Evolutionary conservation across 768 basidiomycete genomes (phyloP), one percentile per base, ranked within the genome.

Genomic region (Lactifluus pinguis): DNA sequence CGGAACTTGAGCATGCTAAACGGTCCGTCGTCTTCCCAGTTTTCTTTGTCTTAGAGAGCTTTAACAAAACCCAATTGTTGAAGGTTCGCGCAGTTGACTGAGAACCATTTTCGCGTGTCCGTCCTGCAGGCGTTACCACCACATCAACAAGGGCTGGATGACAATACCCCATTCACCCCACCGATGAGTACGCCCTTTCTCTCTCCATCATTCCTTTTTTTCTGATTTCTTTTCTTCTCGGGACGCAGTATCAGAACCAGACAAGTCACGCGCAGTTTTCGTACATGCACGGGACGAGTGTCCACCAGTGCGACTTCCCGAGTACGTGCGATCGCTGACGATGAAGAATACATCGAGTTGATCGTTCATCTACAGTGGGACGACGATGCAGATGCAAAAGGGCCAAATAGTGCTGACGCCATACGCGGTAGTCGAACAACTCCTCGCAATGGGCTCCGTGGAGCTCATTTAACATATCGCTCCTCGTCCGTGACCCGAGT

Each of bases 91-190:
- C 78, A 80, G 47, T 74, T 94, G 2, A 79, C 86, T 0, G 91
- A 92, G 65, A 78, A 83, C 29, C 91, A 95, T 70, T 88, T 90
- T 66, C 80, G 81, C 58, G 73, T 80, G n/a, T 83, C 89, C 1
- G 92, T 95, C 5, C 76, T 98, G 30, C 88, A 92, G 67, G 82
- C 85, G 63, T 74, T 98, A 34, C 95, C 95, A 0, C 83, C 82
- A 48, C 77, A 82, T 53, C 86, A 95, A 66, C 79, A 84, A 21
- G 81, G n/a, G 53, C 75, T 95, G 57, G 89, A 93, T 58, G 92
- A 95, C 67, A 79, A 80, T 6, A 76, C 81, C 4, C 75, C 82
- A 10, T 86, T 88, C 68, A 80, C 86, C 65, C 88, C 83, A 50
- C 81, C 79, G n/a, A 95, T 86, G 89, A 80, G 81, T 85, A 71